Evolutionary conservation across 2,329 filamentous ascomycete species (phyloP).

Genomic region (Penicillium digitatum): DNA sequence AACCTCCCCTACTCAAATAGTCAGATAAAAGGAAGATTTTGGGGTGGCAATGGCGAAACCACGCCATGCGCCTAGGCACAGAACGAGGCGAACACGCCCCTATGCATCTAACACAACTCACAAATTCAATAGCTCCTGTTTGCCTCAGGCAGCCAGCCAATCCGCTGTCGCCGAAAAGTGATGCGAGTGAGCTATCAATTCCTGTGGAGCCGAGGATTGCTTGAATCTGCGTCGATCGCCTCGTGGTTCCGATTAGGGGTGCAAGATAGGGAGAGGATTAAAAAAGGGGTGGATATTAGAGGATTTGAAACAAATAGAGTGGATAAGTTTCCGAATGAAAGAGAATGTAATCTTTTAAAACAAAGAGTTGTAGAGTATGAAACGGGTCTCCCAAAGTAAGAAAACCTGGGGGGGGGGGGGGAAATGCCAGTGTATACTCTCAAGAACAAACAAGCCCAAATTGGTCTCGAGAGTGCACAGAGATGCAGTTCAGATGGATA

Average conservation of each 20-base stretch:
- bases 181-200: constrained; percentile 30
- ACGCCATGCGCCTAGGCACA: constrained; percentile 9
- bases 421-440: neutral
- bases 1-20: constrained; percentile 6
- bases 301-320: neutral
- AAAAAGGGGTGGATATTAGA: constrained; percentile 2
- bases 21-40: constrained; percentile 17
- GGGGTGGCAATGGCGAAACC: constrained; percentile 2
- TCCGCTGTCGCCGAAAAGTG: constrained; percentile 23
- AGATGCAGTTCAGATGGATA: neutral
- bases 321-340: neutral
- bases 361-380: neutral
- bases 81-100: constrained; percentile 4
- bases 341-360: neutral
- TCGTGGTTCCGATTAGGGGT: constrained; percentile 17
- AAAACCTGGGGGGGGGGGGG: neutral
- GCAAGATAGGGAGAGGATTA: neutral
- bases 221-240: constrained; percentile 23
- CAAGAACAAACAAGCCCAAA: constrained; percentile 9
- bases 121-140: constrained; percentile 17
- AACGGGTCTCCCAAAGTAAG: neutral
- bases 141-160: constrained; percentile 29
- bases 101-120: constrained; percentile 5
- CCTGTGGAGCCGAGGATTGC: constrained; percentile 22
- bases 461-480: neutral